A percentile compares a stretch with the other conserved stretches of the same genome.
Evolutionary conservation across 2,329 filamentous ascomycete genomes (phyloP).

Genomic region (Talaromyces piceae): DNA sequence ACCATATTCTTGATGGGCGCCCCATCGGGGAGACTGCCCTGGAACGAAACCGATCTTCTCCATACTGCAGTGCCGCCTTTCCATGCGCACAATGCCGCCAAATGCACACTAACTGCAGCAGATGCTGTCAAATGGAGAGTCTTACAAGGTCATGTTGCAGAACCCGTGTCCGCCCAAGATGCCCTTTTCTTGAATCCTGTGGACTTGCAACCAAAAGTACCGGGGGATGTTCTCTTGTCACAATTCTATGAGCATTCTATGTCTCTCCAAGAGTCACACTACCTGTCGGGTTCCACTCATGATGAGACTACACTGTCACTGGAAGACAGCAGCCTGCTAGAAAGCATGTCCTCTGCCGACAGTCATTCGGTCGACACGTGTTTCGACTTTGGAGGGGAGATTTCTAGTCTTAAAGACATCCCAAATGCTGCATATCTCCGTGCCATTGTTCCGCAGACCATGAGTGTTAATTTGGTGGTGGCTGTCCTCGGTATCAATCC

Average conservation of each 20-base stretch:
- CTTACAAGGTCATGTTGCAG: slow-evolving; percentile 12
- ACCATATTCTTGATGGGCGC: slow-evolving; percentile 53
- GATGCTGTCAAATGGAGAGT: slow-evolving; percentile 24
- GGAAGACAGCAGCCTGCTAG: slow-evolving; percentile 2
- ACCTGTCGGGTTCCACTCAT: slow-evolving; percentile 19
- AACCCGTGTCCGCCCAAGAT: neutral
- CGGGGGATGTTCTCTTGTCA: slow-evolving; percentile 38
- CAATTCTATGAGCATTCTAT: slow-evolving; percentile 76
- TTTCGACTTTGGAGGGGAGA: slow-evolving; percentile 33
- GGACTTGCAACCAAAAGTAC: slow-evolving; percentile 17
- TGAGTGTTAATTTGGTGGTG: slow-evolving; percentile 74
- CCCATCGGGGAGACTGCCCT: slow-evolving; percentile 50
- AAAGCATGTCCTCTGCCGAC: neutral
- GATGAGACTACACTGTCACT: slow-evolving; percentile 20
- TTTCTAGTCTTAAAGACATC: slow-evolving; percentile 62
- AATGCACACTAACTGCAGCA: neutral
- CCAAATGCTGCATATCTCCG: slow-evolving; percentile 60
- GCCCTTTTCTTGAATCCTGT: slow-evolving; percentile 23
- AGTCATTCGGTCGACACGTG: neutral
- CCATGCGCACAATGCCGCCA: slow-evolving; percentile 4
- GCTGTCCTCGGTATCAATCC: slow-evolving; percentile 66
- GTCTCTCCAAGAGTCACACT: slow-evolving; percentile 55
- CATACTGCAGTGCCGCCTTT: slow-evolving; percentile 37
- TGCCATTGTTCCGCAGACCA: slow-evolving; percentile 67
- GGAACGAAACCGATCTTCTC: slow-evolving; percentile 47